Evolutionary conservation across 495 filamentous ascomycete species (phyloP), one percentile per base, ranked within the genome.

Genomic region (Penicillium dipodomyicola): DNA sequence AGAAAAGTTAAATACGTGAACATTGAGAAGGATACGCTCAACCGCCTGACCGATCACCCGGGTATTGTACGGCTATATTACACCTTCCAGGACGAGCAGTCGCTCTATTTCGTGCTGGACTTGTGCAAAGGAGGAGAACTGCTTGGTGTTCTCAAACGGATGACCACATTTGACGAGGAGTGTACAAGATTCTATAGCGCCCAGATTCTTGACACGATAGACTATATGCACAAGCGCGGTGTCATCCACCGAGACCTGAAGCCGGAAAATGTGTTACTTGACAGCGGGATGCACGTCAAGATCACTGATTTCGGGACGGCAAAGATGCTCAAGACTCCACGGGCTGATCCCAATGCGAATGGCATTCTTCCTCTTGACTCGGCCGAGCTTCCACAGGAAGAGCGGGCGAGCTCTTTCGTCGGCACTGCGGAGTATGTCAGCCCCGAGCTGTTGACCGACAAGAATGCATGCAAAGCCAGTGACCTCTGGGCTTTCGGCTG

Each of bases 1-100:
- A 96, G 93, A 72, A 99, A 99, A 79, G 95, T 99, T 61, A 99
- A 99, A 78, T 99, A 99, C 69, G 95, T 99, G 68, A 97, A 97
- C 71, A 97, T 99, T 61, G 95, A 99, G 75, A 97, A 96, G 76
- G 92, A 99, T 72, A 96, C 95, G 10, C 80, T 99, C 33, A 99
- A 99, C 67, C 86, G 92, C 56, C 76, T 99, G 50, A 96, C 91
- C 15, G 94, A 97, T 49, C 95, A 99, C 65, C 95, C 95, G 9
- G 95, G 95, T 11, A 91, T 99, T 61, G 92, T 99, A 50, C 88
- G 95, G 53, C 81, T 99, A 39, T 99, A 97, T 66, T 99, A 99
- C 74, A 99, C 95, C 6, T 99, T 97, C 68, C 95, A 99, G 68
- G 95, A 99, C 71, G 92, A 97, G 65, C 82, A 87, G 27, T 97